Evolutionary conservation across 306 rosid species (phyloP), one percentile per base, ranked within the genome.

Genomic region (Spatholobus suberectus): DNA sequence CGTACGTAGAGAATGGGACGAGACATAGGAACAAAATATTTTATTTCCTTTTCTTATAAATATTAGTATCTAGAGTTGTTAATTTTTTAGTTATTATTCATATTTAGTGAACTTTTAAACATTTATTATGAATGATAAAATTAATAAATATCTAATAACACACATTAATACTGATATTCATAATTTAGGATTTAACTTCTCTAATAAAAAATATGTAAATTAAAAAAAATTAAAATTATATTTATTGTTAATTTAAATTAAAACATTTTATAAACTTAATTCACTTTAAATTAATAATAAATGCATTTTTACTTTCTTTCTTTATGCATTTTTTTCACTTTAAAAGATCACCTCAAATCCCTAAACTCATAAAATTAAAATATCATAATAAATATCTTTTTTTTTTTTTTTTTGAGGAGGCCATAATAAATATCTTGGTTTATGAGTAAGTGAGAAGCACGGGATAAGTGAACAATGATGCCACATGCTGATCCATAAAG

Each of bases 401-500:
- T n/a, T n/a, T n/a, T n/a, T n/a, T n/a, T n/a, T n/a, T n/a, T n/a
- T n/a, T n/a, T n/a, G n/a, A n/a, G n/a, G n/a, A n/a, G n/a, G n/a
- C 7, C 18, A 47, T 47, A 15, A 47, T 47, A 47, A 47, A 4
- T 47, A 15, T 47, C 0, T 47, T 15, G 18, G 20, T 29, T 9
- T 46, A 26, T 5, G 14, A 15, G 20, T 10, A 5, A 34, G 73
- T 27, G 40, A 76, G 58, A 76, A 34, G 73, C 34, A 73, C 8
- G 32, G 29, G 47, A 12, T 11, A 44, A 77, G 81, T 57, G 34
- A 82, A 61, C 51, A 43, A 58, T 69, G 44, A 55, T 51, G 79
- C 41, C 17, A 55, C 49, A 71, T 77, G 75, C 52, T 68, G 63
- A 29, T 52, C 58, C 65, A 54, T 2, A 79, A 82, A 80, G 85